Conservation (phyloP, 2,329 filamentous ascomycete genomes). For the Penicillium decumbens region DNA sequence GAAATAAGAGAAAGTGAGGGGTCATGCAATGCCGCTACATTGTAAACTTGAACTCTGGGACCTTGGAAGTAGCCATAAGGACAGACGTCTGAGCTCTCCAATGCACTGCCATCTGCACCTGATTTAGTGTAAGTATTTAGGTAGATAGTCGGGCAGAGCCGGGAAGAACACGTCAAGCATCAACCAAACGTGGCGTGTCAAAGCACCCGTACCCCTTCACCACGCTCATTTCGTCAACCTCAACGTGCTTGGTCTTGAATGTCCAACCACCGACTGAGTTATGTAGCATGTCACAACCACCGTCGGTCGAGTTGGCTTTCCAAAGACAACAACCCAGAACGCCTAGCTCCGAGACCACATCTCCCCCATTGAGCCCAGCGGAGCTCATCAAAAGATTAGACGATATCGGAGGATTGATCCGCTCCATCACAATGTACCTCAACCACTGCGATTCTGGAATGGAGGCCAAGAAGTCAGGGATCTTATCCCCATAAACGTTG, state of each 20-base stretch:
- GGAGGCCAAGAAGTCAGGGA: slow-evolving; percentile 32
- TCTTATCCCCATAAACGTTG: slow-evolving; percentile 40
- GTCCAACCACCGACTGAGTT: slow-evolving; percentile 40
- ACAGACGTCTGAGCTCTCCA: too few relatives aligned
- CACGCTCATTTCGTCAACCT: slow-evolving; percentile 46
- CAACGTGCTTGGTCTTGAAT: slow-evolving; percentile 43
- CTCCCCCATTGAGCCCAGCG: slow-evolving; percentile 31
- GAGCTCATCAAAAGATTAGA: slow-evolving; percentile 35
- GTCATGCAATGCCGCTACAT: too few relatives aligned
- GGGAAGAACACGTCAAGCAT: neutral
- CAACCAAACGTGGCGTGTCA: slow-evolving; percentile 38
- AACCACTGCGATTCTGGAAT: slow-evolving; percentile 28
- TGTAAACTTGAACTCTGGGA: too few relatives aligned
- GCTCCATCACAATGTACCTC: slow-evolving; percentile 41
- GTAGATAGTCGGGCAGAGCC: too few relatives aligned
- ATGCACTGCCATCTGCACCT: too few relatives aligned
- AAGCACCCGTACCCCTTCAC: slow-evolving; percentile 48
- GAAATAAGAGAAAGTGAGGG: too few relatives aligned
- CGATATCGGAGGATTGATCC: slow-evolving; percentile 33
- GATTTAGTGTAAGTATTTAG: too few relatives aligned
- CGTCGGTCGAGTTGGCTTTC: slow-evolving; percentile 11
- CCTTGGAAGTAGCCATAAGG: too few relatives aligned
- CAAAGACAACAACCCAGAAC: slow-evolving; percentile 42
- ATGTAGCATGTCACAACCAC: slow-evolving; percentile 26
- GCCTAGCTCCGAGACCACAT: slow-evolving; percentile 44